Percentiles rank a stretch among this genome's conserved stretches.
phyloP scores from a whole-genome alignment of 768 basidiomycete species.

The Exidia glandulosa region DNA sequence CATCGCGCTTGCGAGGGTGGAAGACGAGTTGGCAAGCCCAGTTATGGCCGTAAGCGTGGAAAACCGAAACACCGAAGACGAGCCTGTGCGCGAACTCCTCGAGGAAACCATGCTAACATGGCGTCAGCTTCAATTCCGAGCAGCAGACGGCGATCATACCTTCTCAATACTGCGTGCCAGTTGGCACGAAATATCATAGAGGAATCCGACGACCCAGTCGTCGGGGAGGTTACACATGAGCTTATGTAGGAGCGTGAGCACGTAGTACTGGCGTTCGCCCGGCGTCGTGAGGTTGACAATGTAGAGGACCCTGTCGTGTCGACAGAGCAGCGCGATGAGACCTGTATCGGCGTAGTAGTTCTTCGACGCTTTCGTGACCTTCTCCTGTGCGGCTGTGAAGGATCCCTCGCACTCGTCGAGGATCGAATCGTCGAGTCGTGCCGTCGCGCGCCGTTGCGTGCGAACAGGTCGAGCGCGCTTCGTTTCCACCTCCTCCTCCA shows the following conservation, averaged over 20 bases:
- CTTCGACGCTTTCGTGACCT: not conserved
- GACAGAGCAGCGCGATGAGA: not conserved
- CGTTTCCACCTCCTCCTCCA: constrained; percentile 12
- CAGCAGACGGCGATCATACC: not conserved
- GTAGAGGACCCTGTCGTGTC: not conserved
- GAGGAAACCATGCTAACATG: not conserved
- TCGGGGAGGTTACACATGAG: constrained; percentile 2
- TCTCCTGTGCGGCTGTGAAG: constrained; percentile 4
- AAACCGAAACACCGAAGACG: not conserved
- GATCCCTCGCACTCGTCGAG: constrained; percentile 4
- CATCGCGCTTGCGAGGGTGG: not conserved
- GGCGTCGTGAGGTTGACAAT: constrained; percentile 2
- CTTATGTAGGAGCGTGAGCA: not conserved
- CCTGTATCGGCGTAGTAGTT: constrained; percentile 3
- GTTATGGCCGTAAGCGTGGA: constrained; percentile 5
- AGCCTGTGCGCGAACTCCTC: not conserved
- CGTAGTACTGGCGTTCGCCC: constrained; percentile 2
- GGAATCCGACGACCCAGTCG: not conserved
- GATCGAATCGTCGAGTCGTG: constrained; percentile 14
- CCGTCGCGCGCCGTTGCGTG: not conserved
- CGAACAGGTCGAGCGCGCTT: constrained; percentile 3
- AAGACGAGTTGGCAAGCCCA: constrained; percentile 5
- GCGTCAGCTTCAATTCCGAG: not conserved
- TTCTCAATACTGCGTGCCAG: not conserved
- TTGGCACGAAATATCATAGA: constrained; percentile 4